phyloP scores from a whole-genome alignment of 163 green algal species.

The Coccomyxa subellipsoidea region DNA sequence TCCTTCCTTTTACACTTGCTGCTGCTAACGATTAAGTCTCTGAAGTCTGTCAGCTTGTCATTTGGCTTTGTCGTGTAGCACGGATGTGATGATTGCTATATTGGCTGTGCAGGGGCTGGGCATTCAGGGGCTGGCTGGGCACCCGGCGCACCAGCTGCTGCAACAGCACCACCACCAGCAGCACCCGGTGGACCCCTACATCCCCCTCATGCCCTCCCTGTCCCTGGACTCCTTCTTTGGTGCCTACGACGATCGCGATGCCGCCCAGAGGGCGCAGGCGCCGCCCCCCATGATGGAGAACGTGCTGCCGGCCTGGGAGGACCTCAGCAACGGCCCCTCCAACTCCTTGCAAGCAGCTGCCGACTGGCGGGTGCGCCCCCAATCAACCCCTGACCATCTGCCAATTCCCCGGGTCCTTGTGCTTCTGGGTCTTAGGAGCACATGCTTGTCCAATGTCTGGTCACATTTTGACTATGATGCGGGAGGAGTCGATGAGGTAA shows the following conservation, averaged over 20 bases:
- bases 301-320: not conserved
- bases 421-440: too few species aligned
- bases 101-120: too few species aligned
- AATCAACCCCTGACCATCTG: too few species aligned
- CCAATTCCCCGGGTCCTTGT: too few species aligned
- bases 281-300: not conserved
- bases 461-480: too few species aligned
- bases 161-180: not conserved
- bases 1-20: too few species aligned
- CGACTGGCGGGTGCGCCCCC: slow-evolving; percentile 1
- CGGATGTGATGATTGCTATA: too few species aligned
- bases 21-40: too few species aligned
- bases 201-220: slow-evolving; percentile 20
- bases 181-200: slow-evolving; percentile 6
- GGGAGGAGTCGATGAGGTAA: too few species aligned
- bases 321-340: not conserved
- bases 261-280: not conserved
- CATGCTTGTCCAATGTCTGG: too few species aligned
- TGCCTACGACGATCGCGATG: not conserved
- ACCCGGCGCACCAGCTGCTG: not conserved
- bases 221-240: slow-evolving; percentile 21
- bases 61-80: not conserved
- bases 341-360: not conserved
- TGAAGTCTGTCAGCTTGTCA: not conserved
- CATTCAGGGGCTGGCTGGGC: not conserved